Evolutionary conservation across 2,329 filamentous ascomycete species (phyloP), one percentile per base, ranked within the genome.

Genomic region (Pseudogymnoascus sp.): DNA sequence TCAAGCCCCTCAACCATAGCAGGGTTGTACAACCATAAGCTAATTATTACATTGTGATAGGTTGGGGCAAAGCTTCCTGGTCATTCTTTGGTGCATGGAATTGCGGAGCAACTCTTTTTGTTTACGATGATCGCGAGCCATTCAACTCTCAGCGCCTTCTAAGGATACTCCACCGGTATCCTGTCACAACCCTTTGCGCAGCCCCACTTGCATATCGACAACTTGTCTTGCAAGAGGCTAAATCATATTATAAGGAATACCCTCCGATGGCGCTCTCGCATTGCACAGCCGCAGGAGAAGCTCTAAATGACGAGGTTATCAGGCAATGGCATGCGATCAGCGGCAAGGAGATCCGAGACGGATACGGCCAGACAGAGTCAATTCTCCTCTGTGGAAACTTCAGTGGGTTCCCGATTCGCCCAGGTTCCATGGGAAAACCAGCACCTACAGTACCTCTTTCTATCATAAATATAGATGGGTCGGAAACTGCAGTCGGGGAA

Each of bases 51-150:
- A 23, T 44, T 16, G n/a, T 44, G 14, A 16, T 18, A 66, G 69
- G 75, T 35, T 77, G 75, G 75, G 75, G 74, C 3, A 77, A 77
- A 69, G 75, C 75, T 42, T 74, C 73, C 6, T 77, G 75, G 75
- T 72, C 75, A 2, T 76, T 73, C 63, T 74, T 77, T 53, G 72
- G 70, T 3, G 67, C 75, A 0, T 77, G 75, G 74, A 77, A 75
- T 60, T 75, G 73, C 62, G 75, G 75, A 8, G 75, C 75, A 1
- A 75, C 70, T 1, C 70, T 77, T 5, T 77, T 77, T 64, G 69
- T 77, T 18, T 71, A 77, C 65, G 75, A 77, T 60, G 73, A 75
- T 64, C 67, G 74, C 7, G 63, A 68, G 18, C 61, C 75, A 1
- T 77, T 77, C 66, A 69, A 67, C 35, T 65, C 74, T 3, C 65